A percentile compares a stretch with the other conserved stretches of the same genome.
Conservation (phyloP, 163 green algal genomes). For the Botryococcus braunii region DNA sequence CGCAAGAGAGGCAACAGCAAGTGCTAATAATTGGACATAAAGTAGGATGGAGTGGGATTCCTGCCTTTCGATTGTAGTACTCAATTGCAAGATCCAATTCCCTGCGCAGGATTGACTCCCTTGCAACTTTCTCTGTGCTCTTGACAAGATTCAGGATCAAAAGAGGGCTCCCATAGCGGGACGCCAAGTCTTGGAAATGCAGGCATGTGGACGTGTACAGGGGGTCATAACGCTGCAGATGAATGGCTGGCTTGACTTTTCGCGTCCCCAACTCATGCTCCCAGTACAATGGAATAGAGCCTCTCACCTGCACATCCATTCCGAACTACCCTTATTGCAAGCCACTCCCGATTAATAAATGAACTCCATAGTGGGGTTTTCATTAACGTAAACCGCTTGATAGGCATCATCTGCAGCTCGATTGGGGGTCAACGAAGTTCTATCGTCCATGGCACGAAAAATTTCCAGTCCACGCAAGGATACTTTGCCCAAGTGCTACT, state of each 20-base stretch:
- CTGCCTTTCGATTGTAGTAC: constrained; percentile 50
- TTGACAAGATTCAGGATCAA: constrained; percentile 89
- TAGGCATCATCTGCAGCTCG: no score
- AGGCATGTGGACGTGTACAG: constrained; percentile 58
- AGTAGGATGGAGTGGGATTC: neutral
- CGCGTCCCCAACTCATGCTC: constrained; percentile 59
- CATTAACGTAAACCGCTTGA: no score
- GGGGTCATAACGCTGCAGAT: constrained; percentile 83
- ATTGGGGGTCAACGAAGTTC: no score
- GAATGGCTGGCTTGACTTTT: constrained; percentile 78
- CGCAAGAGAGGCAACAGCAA: no score
- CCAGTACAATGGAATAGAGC: constrained; percentile 92
- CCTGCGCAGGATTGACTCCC: constrained; percentile 69
- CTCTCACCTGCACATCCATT: constrained; percentile 70
- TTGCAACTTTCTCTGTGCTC: constrained; percentile 41
- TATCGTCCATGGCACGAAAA: no score
- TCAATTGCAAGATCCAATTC: constrained; percentile 67
- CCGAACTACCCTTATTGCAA: no score
- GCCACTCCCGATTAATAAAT: no score
- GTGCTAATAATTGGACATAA: no score
- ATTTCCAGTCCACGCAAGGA: no score
- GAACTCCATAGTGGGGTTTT: no score
- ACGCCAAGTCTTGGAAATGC: constrained; percentile 64
- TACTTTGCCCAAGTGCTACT: no score
- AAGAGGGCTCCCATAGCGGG: constrained; percentile 70